Evolutionary conservation across 768 basidiomycete genomes (phyloP), one percentile per base, ranked within the genome.

Genomic region (Mycena sanguinolenta): DNA sequence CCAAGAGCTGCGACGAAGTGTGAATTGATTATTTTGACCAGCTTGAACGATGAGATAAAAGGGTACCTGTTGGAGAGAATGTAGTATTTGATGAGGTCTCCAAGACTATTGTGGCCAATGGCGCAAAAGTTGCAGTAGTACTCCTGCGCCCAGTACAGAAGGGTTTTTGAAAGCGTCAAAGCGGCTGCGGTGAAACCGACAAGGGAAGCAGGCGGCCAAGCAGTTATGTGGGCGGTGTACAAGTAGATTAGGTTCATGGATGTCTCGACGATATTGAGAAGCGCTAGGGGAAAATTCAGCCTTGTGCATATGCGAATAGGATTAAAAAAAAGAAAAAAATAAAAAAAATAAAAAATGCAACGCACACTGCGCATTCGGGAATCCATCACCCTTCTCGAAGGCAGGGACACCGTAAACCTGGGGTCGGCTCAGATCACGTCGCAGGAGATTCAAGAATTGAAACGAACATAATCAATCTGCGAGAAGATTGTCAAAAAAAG

Each of bases 131-230:
- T 85, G 78, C 94, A 95, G 76, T 84, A 95, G 79, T 91, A 92
- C 79, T 96, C 95, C 77, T 95, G 91, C 17, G 84, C 77, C 85
- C 88, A 89, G 80, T 97, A 97, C 23, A 97, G 84, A 7, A 90
- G 77, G 4, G 96, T 97, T 83, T 97, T 97, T 46, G 91, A 88
- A 42, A 96, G 81, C 0, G 96, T 97, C 91, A 95, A 91, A 21
- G 86, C 79, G 2, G 86, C 90, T 1, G 89, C 85, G 21, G 87
- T 83, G 75, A 96, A 93, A 4, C 95, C 96, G 63, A 97, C 75
- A 30, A 96, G 72, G 2, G 92, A 87, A 0, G 95, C 93, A 17
- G 88, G 82, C 4, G 92, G 88, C 79, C 90, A 90, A 58, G 80
- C 75, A 13, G 81, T 79, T 68, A 90, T 82, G 75, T 96, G 90